phyloP scores from a whole-genome alignment of 2,329 filamentous ascomycete species.

The Huntiella abstrusa region DNA sequence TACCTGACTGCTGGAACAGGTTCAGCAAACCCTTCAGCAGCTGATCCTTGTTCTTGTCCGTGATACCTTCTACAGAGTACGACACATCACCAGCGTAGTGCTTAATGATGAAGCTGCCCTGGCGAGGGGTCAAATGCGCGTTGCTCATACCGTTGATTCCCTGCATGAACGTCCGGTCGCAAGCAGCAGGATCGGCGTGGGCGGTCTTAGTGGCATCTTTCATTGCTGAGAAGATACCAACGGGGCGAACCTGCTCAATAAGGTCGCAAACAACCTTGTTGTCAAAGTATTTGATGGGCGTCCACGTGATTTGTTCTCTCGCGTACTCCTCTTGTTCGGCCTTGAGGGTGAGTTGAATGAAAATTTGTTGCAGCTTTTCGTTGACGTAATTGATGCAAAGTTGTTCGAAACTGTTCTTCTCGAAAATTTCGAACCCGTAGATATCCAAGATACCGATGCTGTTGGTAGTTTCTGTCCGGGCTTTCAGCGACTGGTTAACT shows the following conservation, averaged over 20 bases:
- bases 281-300: constrained; percentile 97
- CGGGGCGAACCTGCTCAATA: constrained; percentile 79
- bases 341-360: constrained; percentile 92
- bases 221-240: constrained; percentile 83
- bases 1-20: constrained; percentile 65
- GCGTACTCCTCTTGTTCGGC: constrained; percentile 96
- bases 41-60: constrained; percentile 98
- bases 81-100: constrained; percentile 95
- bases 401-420: constrained; percentile 97
- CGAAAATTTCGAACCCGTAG: constrained; percentile 98
- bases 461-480: constrained; percentile 56
- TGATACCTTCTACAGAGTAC: constrained; percentile 91
- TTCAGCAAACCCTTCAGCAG: constrained; percentile 84
- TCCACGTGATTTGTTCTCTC: constrained; percentile 93
- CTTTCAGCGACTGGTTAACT: constrained; percentile 73
- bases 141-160: constrained; percentile 81
- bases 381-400: constrained; percentile 99
- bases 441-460: constrained; percentile 96
- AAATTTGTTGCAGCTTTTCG: constrained; percentile 97
- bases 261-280: constrained; percentile 98
- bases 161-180: constrained; percentile 90
- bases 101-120: constrained; percentile 95
- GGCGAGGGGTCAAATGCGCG: constrained; percentile 74
- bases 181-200: constrained; percentile 83
- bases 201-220: constrained; percentile 99